Conservation (phyloP, 768 basidiomycete genomes). For the Rhizopogon sp. region DNA sequence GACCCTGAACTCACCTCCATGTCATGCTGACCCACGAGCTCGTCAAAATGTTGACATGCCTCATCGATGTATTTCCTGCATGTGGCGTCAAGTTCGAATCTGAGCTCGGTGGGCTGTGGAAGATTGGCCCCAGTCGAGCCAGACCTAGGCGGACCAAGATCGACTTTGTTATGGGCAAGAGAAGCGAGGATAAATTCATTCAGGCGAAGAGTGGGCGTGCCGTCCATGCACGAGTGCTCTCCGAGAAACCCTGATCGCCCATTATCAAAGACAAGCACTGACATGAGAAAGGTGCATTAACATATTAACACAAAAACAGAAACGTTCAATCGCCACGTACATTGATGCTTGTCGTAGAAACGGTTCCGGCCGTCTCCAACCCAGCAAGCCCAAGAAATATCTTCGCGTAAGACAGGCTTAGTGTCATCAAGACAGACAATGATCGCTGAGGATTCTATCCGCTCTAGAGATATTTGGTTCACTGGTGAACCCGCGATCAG, state of each 20-base stretch:
- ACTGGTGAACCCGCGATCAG: slow-evolving; percentile 57
- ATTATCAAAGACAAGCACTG: slow-evolving; percentile 92
- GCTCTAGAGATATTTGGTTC: slow-evolving; percentile 66
- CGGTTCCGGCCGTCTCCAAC: slow-evolving; percentile 86
- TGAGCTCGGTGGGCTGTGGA: slow-evolving; percentile 58
- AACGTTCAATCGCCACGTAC: slow-evolving; percentile 38
- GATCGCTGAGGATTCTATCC: slow-evolving; percentile 89
- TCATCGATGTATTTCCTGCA: slow-evolving; percentile 47
- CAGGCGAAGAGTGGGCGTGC: slow-evolving; percentile 90
- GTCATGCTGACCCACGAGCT: slow-evolving; percentile 73
- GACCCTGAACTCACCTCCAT: slow-evolving; percentile 49
- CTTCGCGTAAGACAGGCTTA: slow-evolving; percentile 75
- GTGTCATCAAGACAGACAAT: slow-evolving; percentile 83
- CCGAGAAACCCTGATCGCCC: slow-evolving; percentile 93
- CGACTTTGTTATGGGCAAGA: slow-evolving; percentile 65
- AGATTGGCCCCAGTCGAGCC: slow-evolving; percentile 35
- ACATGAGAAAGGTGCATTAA: neutral
- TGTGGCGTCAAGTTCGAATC: slow-evolving; percentile 59
- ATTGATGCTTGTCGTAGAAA: slow-evolving; percentile 96
- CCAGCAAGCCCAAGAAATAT: slow-evolving; percentile 81
- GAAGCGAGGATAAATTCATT: slow-evolving; percentile 90
- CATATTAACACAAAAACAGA: slow-evolving; percentile 4
- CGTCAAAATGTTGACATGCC: slow-evolving; percentile 67
- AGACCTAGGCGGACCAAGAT: slow-evolving; percentile 56
- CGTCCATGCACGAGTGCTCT: slow-evolving; percentile 88